Conservation (phyloP, 1,139 yeast genomes). For the Protomyces inundatus region DNA sequence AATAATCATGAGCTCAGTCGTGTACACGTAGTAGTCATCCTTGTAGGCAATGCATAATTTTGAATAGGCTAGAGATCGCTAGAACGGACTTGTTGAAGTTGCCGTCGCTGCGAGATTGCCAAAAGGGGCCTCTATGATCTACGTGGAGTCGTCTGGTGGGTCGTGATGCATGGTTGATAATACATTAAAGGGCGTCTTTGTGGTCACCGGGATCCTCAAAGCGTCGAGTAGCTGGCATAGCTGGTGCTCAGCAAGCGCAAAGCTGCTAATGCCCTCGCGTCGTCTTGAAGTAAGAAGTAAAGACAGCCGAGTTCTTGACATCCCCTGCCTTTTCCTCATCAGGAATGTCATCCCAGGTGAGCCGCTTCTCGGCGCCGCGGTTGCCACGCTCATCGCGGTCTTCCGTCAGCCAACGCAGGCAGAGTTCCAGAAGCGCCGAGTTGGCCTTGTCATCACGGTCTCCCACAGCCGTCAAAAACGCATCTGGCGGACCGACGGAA, state of each 20-base stretch:
- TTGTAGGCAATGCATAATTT: no score
- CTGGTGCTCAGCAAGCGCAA: neutral
- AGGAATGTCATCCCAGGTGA: slow-evolving; percentile 36
- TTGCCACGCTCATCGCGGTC: slow-evolving; percentile 50
- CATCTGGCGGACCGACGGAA: slow-evolving; percentile 33
- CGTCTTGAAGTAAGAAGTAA: slow-evolving; percentile 31
- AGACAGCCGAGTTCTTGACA: slow-evolving; percentile 22
- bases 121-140: no score
- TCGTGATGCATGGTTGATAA: neutral
- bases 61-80: no score
- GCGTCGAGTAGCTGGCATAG: no score
- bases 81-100: no score
- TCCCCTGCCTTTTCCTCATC: slow-evolving; percentile 31
- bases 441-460: slow-evolving; percentile 36
- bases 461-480: slow-evolving; percentile 5
- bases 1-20: no score
- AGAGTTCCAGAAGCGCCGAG: slow-evolving; percentile 40
- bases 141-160: no score
- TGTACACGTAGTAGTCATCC: no score
- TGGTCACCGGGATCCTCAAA: no score
- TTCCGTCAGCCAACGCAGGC: slow-evolving; percentile 41
- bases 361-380: slow-evolving; percentile 34
- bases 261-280: slow-evolving; percentile 11
- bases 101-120: no score
- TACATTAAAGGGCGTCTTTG: neutral